phyloP scores from a whole-genome alignment of 345 rosid species.

The Brassica rapa region DNA sequence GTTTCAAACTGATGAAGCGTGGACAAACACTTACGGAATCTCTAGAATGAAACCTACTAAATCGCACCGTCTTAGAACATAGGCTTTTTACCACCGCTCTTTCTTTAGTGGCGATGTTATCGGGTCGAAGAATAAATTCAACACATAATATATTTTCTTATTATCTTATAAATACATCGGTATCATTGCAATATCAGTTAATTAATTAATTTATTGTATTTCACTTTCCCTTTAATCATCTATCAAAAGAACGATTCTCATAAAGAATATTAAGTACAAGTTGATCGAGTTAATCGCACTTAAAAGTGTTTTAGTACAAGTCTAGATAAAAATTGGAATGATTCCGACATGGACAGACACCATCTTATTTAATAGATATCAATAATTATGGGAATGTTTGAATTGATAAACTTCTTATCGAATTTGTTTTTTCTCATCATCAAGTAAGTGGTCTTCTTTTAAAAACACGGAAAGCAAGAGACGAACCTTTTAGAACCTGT shows the following conservation, averaged over 20 bases:
- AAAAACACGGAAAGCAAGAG: not conserved
- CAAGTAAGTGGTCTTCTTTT: not conserved
- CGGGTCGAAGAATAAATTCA: constrained; percentile 3
- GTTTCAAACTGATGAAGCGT: no score
- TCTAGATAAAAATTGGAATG: constrained; percentile 5
- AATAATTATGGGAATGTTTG: not conserved
- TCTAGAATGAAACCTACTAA: no score
- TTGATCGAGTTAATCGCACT: constrained; percentile 14
- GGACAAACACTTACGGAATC: no score
- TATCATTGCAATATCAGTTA: constrained; percentile 7
- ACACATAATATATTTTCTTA: not conserved
- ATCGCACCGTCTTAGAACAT: no score
- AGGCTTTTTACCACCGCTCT: not conserved
- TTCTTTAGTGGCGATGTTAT: not conserved
- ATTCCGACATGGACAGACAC: no score
- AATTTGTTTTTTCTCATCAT: not conserved
- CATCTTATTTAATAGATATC: not conserved
- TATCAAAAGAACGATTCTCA: constrained; percentile 14
- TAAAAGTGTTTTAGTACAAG: not conserved
- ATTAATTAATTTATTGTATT: not conserved
- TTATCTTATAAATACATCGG: not conserved
- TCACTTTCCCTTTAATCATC: not conserved
- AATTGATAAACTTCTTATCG: not conserved
- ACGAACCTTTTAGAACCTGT: not conserved
- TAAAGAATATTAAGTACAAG: constrained; percentile 19